A percentile compares a stretch with the other conserved stretches of the same genome.
Conservation (phyloP, 2,329 filamentous ascomycete species). For the Xylaria sp. region DNA sequence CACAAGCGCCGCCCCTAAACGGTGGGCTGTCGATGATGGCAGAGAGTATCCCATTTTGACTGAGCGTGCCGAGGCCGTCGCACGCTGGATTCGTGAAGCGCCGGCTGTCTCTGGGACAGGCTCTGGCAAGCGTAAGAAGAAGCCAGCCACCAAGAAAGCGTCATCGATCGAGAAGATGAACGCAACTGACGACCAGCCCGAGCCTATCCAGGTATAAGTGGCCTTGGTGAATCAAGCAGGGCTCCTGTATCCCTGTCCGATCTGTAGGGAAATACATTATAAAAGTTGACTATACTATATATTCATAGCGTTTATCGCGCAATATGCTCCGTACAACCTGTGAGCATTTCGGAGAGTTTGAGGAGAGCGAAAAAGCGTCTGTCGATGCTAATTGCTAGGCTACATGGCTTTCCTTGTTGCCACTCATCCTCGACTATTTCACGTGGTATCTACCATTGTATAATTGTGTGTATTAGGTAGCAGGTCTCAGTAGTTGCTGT, state of each 20-base stretch:
- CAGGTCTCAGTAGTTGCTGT: neutral
- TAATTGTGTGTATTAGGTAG: neutral
- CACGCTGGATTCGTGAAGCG: slow-evolving; percentile 74
- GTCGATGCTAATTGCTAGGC: neutral
- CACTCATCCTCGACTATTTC: slow-evolving; percentile 19
- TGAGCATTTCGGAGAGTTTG: slow-evolving; percentile 1
- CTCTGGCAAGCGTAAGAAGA: slow-evolving; percentile 50
- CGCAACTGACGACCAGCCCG: slow-evolving; percentile 19
- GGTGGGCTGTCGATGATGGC: slow-evolving; percentile 72
- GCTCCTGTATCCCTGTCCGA: neutral
- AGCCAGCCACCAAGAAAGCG: slow-evolving; percentile 43
- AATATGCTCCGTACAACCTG: neutral
- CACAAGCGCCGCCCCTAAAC: slow-evolving; percentile 53
- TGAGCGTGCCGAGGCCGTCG: slow-evolving; percentile 74
- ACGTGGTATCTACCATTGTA: slow-evolving; percentile 2
- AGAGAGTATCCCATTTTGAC: slow-evolving; percentile 77
- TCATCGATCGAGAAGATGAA: slow-evolving; percentile 35
- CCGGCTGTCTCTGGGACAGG: slow-evolving; percentile 53
- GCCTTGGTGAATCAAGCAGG: slow-evolving; percentile 1
- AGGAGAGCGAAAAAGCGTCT: slow-evolving; percentile 3
- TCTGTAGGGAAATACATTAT: slow-evolving; percentile 13
- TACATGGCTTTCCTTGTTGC: neutral
- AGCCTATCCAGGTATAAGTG: slow-evolving; percentile 19
- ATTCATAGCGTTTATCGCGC: neutral
- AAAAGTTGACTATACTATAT: slow-evolving; percentile 23